Base-by-base conservation (phyloP, 371 early-diverging fungal species). In the Mycotypha africana region DNA sequence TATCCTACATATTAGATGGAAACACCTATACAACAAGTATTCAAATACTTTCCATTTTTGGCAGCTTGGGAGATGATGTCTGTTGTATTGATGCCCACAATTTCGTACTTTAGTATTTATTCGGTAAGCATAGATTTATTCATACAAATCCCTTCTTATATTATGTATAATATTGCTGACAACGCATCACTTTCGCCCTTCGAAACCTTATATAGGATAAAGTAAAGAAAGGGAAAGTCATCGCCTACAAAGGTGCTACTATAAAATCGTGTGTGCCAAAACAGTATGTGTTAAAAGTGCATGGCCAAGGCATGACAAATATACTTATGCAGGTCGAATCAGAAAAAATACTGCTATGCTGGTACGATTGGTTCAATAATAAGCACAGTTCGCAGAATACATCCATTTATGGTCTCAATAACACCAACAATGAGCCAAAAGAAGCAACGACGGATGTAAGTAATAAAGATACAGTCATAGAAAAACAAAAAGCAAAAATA, bases 41-140 rank as follows among this genome's bases (percentile, higher is more conserved):
- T 61, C 35, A 60, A 62, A 8, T 80, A 69, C 38, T 58, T 76
- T 16, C 72, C 75, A 6, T 71, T 65, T 44, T 40, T 80, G 5
- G 60, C 78, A 12, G 74, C 65, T 9, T 80, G 81, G 81, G 65
- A 74, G 23, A 80, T 78, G 81, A 65, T 67, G 32, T 60, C 71
- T 9, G 50, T 80, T 9, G 58, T 75, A 17, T 47, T 80, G 6
- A 70, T 73, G 47, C 81, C 81, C 8, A 25, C 60, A 2, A 58
- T 65, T 10, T 59, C 67, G 2, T 80, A 75, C 45, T 78, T 80
- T 53, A 74, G 75, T 12, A 71, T 66, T 43, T 73, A 66, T 55
- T 69, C 70, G 17, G 74, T 69, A 65, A 51, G 67, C 51, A 9
- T 23, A 9, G n/a, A 16, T 34, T 37, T 24, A 12, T 20, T 19